A percentile compares a stretch with the other conserved stretches of the same genome.
phyloP scores from a whole-genome alignment of 805 yeast species.

The Ogataea allantospora region DNA sequence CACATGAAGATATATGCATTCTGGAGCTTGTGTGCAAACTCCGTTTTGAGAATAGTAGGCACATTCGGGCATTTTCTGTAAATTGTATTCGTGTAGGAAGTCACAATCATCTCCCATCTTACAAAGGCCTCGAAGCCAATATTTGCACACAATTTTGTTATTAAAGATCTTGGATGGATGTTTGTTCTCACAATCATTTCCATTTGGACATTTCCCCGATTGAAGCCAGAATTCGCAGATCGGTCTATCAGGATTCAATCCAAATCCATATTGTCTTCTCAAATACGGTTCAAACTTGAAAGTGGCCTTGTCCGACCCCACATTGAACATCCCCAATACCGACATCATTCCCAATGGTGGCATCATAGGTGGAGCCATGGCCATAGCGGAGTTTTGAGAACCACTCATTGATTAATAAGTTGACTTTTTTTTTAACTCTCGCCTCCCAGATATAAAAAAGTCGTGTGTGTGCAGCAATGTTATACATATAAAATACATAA shows the following conservation, averaged over 20 bases:
- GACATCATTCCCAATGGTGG: constrained; percentile 14
- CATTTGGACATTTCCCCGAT: constrained; percentile 71
- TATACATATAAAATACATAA: constrained; percentile 4
- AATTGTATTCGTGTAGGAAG: constrained; percentile 89
- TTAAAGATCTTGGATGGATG: constrained; percentile 63
- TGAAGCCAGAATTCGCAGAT: constrained; percentile 71
- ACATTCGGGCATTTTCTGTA: constrained; percentile 96
- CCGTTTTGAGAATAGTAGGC: constrained; percentile 80
- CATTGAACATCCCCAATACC: constrained; percentile 5
- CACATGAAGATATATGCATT: constrained; percentile 87
- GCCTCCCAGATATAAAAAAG: background rate
- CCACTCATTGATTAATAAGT: constrained; percentile 13
- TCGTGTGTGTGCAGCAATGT: constrained; percentile 7
- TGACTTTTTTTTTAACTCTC: constrained; percentile 1
- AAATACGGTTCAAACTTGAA: constrained; percentile 80
- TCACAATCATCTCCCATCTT: constrained; percentile 97
- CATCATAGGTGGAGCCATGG: constrained; percentile 18
- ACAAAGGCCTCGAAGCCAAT: constrained; percentile 96
- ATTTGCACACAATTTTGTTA: constrained; percentile 91
- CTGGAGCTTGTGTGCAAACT: constrained; percentile 88
- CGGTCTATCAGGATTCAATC: constrained; percentile 87
- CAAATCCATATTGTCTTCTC: constrained; percentile 74
- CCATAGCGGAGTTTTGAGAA: constrained; percentile 19
- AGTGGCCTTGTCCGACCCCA: constrained; percentile 11
- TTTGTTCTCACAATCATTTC: constrained; percentile 80